Evolutionary conservation across 345 rosid genomes (phyloP).

Genomic region (Lumnitzera littorea): DNA sequence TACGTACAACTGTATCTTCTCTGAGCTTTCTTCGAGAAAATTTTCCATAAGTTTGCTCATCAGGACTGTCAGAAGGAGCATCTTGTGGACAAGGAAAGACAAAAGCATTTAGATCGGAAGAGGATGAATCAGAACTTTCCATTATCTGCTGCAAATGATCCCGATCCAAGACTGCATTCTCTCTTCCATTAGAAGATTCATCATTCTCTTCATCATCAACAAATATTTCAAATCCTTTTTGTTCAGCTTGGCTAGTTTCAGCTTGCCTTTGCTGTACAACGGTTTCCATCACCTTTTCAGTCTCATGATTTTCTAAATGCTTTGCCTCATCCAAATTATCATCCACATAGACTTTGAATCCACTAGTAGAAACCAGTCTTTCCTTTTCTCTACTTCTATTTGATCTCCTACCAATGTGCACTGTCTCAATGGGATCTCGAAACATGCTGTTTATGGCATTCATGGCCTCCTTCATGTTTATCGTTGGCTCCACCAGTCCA

Average conservation of each 20-base stretch:
- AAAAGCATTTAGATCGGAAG: conserved; percentile 27
- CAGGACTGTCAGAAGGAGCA: conserved; percentile 45
- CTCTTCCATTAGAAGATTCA: conserved; percentile 20
- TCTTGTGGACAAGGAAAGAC: conserved; percentile 61
- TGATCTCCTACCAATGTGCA: conserved; percentile 40
- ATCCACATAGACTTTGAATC: conserved; percentile 47
- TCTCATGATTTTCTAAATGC: conserved; percentile 18
- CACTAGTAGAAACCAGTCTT: conserved; percentile 21
- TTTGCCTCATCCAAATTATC: conserved; percentile 27
- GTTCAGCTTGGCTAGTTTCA: conserved; percentile 21
- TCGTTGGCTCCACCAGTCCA: conserved; percentile 81
- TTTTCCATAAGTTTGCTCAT: conserved; percentile 26
- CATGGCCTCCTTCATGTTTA: conserved; percentile 86
- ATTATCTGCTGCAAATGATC: conserved; percentile 14
- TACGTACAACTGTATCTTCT: conserved; percentile 79
- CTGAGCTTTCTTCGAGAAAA: conserved; percentile 42
- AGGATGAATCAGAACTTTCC: conserved; percentile 13
- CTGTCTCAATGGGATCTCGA: conserved; percentile 67
- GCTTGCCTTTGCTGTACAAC: conserved; percentile 11
- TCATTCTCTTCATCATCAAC: conserved; percentile 49
- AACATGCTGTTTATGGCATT: conserved; percentile 80
- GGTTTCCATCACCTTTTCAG: not conserved
- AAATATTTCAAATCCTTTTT: conserved; percentile 46
- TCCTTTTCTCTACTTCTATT: conserved; percentile 30
- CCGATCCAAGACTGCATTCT: conserved; percentile 16